These are phyloP conservation scores for Trapa incisa DNA, from an alignment of 345 rosid genomes.

Conservation along the genomic window DNA sequence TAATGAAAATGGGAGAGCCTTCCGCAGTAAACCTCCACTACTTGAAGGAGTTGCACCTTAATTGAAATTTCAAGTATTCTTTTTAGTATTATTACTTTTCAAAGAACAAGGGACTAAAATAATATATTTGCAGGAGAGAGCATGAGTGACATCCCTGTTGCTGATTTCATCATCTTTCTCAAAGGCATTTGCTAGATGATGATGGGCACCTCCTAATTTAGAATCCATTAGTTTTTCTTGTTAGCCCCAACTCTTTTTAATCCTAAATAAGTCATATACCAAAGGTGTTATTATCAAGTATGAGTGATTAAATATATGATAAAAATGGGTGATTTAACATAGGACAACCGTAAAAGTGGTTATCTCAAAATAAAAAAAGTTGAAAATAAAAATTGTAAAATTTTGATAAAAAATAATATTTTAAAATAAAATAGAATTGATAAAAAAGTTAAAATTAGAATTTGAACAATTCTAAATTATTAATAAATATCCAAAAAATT, in stretches of 20 bases:
- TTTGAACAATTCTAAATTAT: too few relatives aligned
- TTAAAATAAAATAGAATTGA: too few relatives aligned
- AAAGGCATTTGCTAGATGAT: background rate
- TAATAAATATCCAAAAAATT: too few relatives aligned
- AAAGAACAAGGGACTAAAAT: background rate
- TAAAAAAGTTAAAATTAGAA: too few relatives aligned
- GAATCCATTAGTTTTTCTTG: background rate
- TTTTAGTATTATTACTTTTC: background rate
- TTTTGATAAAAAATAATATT: too few relatives aligned
- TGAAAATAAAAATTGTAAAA: too few relatives aligned
- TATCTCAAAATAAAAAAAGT: too few relatives aligned
- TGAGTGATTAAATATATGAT: too few relatives aligned
- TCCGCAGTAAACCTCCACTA: slow-evolving; percentile 34
- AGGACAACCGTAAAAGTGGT: too few relatives aligned
- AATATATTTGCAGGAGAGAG: background rate
- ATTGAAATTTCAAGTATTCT: background rate
- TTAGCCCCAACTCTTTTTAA: background rate
- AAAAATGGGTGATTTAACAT: too few relatives aligned
- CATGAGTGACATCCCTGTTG: background rate
- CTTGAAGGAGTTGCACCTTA: slow-evolving; percentile 44
- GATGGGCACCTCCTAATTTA: background rate
- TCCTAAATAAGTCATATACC: background rate
- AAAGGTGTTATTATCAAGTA: background rate
- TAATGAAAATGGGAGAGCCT: slow-evolving; percentile 16
- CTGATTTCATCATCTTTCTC: background rate